Conservation (phyloP, 805 yeast genomes). For the Sungouiozyma ichnusensis region DNA sequence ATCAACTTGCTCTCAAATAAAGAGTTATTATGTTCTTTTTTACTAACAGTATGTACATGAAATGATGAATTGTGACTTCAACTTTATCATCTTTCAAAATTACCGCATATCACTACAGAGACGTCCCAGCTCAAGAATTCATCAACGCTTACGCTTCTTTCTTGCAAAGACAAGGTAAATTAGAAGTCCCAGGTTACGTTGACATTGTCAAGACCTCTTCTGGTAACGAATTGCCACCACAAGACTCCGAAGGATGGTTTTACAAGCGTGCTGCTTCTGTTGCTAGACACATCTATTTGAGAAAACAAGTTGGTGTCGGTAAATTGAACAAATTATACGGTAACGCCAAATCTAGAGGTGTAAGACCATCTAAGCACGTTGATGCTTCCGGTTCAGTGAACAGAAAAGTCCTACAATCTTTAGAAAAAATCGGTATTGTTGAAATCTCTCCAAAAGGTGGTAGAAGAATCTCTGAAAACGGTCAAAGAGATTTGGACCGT, state of each 20-base stretch:
- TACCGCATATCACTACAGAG: conserved; percentile 43
- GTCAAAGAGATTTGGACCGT: conserved; percentile 99
- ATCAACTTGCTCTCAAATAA: too few species aligned
- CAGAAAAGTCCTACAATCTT: conserved; percentile 96
- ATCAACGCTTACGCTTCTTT: conserved; percentile 98
- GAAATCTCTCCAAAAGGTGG: conserved; percentile 96
- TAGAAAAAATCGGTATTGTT: conserved; percentile 93
- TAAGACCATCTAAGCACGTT: conserved; percentile 94
- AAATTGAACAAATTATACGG: conserved; percentile 97
- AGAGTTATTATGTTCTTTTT: too few species aligned
- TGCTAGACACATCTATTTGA: conserved; percentile 99
- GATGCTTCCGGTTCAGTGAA: conserved; percentile 98
- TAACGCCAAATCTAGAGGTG: conserved; percentile 97
- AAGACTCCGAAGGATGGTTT: conserved; percentile 98
- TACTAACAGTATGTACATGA: too few species aligned
- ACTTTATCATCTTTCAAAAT: too few species aligned
- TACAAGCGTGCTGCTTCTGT: conserved; percentile 99
- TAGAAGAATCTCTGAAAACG: conserved; percentile 96
- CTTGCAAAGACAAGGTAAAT: conserved; percentile 99
- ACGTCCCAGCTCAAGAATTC: conserved; percentile 99
- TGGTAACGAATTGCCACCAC: conserved; percentile 98
- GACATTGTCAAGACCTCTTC: conserved; percentile 98
- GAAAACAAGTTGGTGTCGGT: conserved; percentile 99
- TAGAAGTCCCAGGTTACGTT: conserved; percentile 99
- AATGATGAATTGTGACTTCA: too few species aligned